These are phyloP conservation scores for Teunomyces stri DNA, from an alignment of 805 yeast genomes.

Conservation along the genomic window DNA sequence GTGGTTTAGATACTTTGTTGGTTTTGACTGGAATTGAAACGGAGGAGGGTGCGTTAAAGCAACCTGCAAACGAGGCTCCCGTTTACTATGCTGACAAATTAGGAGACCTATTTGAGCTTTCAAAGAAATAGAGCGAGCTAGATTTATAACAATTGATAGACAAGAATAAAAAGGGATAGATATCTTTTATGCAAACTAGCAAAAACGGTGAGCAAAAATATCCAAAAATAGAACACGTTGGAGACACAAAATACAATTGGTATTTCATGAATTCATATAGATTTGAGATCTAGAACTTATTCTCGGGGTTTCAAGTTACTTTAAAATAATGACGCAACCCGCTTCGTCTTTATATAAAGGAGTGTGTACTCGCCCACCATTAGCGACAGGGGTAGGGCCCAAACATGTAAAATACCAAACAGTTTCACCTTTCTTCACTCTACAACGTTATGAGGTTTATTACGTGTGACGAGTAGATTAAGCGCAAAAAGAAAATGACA, in stretches of 20 bases:
- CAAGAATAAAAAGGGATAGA: too few species aligned
- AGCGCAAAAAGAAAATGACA: background rate
- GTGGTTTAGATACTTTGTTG: constrained; percentile 81
- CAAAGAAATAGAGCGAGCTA: constrained; percentile 5
- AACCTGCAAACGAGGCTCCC: constrained; percentile 49
- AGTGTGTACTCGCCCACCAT: background rate
- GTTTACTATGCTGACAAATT: constrained; percentile 65
- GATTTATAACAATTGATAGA: background rate
- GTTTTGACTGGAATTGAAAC: constrained; percentile 92
- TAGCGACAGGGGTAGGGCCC: background rate
- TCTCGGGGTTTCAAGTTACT: background rate
- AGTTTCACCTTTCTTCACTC: background rate
- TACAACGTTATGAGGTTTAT: background rate
- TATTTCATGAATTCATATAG: background rate
- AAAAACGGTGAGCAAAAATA: background rate
- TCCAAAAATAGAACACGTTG: background rate
- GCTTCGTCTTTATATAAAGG: background rate
- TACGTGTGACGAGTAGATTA: too few species aligned
- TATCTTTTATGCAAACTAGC: background rate
- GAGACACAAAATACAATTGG: background rate
- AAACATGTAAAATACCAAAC: background rate
- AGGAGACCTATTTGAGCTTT: constrained; percentile 70
- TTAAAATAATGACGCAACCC: background rate
- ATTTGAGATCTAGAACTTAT: background rate
- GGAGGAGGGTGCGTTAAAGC: constrained; percentile 53